Percentiles rank a stretch among this genome's conserved stretches.
These are phyloP conservation scores for Typha latifolia DNA, from an alignment of 176 grass and related monocot genomes.

Conservation along the genomic window DNA sequence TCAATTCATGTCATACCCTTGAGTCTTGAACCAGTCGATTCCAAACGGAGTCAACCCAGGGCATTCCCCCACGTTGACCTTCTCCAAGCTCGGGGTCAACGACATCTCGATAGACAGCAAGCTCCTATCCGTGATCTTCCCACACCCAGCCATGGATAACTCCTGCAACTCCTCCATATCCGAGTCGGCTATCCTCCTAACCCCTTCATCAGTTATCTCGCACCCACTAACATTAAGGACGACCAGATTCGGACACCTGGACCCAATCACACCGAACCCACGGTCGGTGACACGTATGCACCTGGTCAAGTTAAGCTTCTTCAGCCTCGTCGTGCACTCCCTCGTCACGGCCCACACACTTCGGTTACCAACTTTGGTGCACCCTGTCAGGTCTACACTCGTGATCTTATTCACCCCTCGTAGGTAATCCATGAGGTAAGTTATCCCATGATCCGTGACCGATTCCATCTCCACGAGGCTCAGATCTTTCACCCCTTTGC, in stretches of 20 bases:
- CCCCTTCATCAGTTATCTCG: conserved; percentile 1
- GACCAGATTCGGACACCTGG: background rate
- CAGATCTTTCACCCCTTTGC: background rate
- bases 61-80: too few species aligned
- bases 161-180: background rate
- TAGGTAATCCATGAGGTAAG: background rate
- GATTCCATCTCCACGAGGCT: background rate
- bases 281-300: conserved; percentile 4
- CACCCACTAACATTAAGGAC: background rate
- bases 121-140: conserved; percentile 1
- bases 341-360: conserved; percentile 6
- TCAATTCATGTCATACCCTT: too few species aligned
- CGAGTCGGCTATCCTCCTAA: background rate
- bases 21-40: too few species aligned
- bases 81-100: too few species aligned
- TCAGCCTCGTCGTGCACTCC: background rate
- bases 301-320: background rate
- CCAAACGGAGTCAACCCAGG: too few species aligned
- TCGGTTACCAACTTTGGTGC: background rate
- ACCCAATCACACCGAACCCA: background rate
- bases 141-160: background rate
- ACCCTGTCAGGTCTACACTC: background rate
- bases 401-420: background rate
- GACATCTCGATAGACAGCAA: background rate
- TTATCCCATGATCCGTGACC: conserved; percentile 1